A percentile compares a stretch with the other conserved stretches of the same genome.
phyloP scores from a whole-genome alignment of 495 filamentous ascomycete species.

The Filosporella fistucella region DNA sequence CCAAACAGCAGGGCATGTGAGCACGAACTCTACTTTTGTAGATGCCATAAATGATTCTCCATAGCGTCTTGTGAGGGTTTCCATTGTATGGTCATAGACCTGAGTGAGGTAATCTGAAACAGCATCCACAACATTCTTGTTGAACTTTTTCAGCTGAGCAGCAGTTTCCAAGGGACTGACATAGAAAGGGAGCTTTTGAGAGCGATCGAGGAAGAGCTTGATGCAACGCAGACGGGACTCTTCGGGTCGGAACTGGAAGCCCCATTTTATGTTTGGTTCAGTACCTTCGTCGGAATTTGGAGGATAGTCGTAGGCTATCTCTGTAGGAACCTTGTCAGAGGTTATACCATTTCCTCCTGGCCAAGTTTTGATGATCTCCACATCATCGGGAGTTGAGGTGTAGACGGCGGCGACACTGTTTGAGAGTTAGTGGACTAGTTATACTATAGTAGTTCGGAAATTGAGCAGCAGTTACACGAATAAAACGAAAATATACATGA shows the following conservation, averaged over 20 bases:
- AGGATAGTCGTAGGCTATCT: slow-evolving; percentile 50
- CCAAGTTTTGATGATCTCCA: slow-evolving; percentile 80
- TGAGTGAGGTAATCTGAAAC: slow-evolving; percentile 66
- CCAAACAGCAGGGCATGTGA: slow-evolving; percentile 82
- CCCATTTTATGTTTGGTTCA: slow-evolving; percentile 55
- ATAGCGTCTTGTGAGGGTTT: slow-evolving; percentile 61
- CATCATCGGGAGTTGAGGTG: slow-evolving; percentile 68
- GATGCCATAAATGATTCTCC: slow-evolving; percentile 57
- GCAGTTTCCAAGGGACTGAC: slow-evolving; percentile 72
- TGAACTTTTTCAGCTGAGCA: slow-evolving; percentile 61
- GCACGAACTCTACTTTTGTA: slow-evolving; percentile 60
- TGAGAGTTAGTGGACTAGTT: slow-evolving; percentile 7
- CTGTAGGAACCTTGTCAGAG: slow-evolving; percentile 63
- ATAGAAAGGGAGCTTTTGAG: slow-evolving; percentile 72
- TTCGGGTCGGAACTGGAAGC: slow-evolving; percentile 73
- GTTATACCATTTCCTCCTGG: slow-evolving; percentile 71
- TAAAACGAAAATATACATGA: not conserved
- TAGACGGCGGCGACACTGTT: slow-evolving; percentile 68
- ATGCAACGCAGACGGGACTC: slow-evolving; percentile 71
- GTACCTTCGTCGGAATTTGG: slow-evolving; percentile 29
- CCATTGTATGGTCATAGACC: slow-evolving; percentile 69
- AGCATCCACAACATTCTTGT: slow-evolving; percentile 55
- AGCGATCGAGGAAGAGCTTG: slow-evolving; percentile 74
- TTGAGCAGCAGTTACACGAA: not conserved
- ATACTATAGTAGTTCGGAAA: too few species aligned